phyloP scores from a whole-genome alignment of 1,284 basidiomycete genomes.

The Boletellus deceptivus region DNA sequence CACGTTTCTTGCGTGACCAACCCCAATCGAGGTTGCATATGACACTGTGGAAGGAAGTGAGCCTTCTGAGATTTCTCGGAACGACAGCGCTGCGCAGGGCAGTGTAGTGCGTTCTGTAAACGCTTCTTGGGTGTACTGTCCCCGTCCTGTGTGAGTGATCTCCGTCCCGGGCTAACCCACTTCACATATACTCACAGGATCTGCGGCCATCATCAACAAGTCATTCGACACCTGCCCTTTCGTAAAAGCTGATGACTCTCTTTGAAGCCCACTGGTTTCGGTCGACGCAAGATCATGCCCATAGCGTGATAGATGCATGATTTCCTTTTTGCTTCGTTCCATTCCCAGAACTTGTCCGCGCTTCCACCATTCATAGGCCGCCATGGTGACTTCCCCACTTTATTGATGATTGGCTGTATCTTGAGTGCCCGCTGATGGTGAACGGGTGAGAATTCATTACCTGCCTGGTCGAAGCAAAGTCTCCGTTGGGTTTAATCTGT shows the following conservation, averaged over 20 bases:
- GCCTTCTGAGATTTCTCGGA: constrained; percentile 52
- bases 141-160: constrained; percentile 1
- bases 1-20: background rate
- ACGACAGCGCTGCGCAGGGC: constrained; percentile 49
- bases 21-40: constrained; percentile 13
- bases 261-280: background rate
- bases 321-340: constrained; percentile 7
- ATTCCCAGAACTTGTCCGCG: constrained; percentile 10
- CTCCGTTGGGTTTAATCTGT: background rate
- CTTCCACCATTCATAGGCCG: constrained; percentile 31
- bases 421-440: constrained; percentile 6
- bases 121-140: constrained; percentile 52
- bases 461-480: constrained; percentile 19
- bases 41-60: constrained; percentile 37
- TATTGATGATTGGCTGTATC: background rate
- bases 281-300: background rate
- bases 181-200: constrained; percentile 19
- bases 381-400: constrained; percentile 30
- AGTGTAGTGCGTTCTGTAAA: constrained; percentile 47
- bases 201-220: constrained; percentile 21
- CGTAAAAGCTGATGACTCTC: background rate
- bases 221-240: constrained; percentile 13
- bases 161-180: background rate
- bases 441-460: constrained; percentile 9
- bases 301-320: background rate